phyloP scores from a whole-genome alignment of 2,329 filamentous ascomycete species.

The Phialophora verrucosa region DNA sequence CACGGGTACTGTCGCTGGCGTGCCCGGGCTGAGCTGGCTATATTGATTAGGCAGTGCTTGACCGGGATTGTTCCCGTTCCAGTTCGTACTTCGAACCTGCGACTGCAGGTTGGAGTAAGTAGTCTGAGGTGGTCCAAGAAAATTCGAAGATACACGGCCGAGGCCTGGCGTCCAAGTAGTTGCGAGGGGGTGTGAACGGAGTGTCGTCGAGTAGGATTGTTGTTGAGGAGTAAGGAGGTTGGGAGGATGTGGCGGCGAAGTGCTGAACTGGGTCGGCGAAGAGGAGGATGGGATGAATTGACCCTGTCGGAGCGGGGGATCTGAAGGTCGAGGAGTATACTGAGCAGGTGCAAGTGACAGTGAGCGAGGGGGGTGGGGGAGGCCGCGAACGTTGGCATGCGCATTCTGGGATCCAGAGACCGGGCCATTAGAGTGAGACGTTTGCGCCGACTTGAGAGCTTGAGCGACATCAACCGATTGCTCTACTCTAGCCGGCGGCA shows the following conservation, averaged over 20 bases:
- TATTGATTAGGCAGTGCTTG: neutral
- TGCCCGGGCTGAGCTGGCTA: neutral
- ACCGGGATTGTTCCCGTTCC: neutral
- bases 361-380: neutral
- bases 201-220: neutral
- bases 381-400: neutral
- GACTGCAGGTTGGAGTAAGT: neutral
- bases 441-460: neutral
- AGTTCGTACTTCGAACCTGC: neutral
- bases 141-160: neutral
- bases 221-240: neutral
- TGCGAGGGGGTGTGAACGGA: neutral
- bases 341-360: neutral
- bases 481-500: neutral
- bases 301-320: neutral
- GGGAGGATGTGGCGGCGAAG: neutral
- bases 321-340: neutral
- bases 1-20: neutral
- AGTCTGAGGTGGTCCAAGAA: neutral
- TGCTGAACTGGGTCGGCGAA: neutral
- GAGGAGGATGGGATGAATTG: neutral
- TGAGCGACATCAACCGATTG: neutral
- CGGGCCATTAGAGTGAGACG: neutral
- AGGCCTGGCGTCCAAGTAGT: neutral
- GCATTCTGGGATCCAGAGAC: neutral